Evolutionary conservation across 495 filamentous ascomycete species (phyloP).

Genomic region (Neurospora sp.): DNA sequence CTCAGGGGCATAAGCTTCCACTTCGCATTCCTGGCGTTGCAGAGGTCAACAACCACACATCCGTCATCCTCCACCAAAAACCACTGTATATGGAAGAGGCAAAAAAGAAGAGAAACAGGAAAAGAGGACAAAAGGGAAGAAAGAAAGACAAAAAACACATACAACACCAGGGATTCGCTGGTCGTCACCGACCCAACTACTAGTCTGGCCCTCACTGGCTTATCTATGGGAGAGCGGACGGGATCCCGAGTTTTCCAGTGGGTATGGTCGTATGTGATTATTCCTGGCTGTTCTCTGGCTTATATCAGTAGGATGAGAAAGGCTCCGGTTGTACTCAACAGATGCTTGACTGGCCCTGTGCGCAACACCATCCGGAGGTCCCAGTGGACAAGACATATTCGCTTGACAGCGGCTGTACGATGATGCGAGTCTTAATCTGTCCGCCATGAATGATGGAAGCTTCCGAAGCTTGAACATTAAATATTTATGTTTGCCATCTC

Average conservation of each 20-base stretch:
- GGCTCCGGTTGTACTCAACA: background rate
- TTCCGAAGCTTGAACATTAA: background rate
- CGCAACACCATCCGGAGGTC: background rate
- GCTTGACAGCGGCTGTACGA: background rate
- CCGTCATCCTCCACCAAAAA: too few species aligned
- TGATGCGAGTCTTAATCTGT: background rate
- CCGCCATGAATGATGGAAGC: background rate
- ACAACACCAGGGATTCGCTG: constrained; percentile 21
- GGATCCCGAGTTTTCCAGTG: constrained; percentile 36
- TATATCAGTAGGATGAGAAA: background rate
- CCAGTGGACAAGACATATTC: background rate
- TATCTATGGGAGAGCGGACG: constrained; percentile 42
- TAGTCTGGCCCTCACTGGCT: constrained; percentile 24
- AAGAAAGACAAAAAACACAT: constrained; percentile 8
- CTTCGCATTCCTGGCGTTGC: too few species aligned
- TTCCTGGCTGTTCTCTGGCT: background rate
- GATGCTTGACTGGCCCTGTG: background rate
- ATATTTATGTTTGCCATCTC: background rate
- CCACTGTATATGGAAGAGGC: too few species aligned
- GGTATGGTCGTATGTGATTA: constrained; percentile 36
- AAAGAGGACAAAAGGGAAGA: too few species aligned
- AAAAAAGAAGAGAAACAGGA: too few species aligned
- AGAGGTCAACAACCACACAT: too few species aligned
- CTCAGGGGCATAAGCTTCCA: too few species aligned
- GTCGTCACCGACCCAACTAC: constrained; percentile 42